These are phyloP conservation scores for Melampsora abietis-canadensis DNA, from an alignment of 1,284 basidiomycete species.

Conservation along the genomic window DNA sequence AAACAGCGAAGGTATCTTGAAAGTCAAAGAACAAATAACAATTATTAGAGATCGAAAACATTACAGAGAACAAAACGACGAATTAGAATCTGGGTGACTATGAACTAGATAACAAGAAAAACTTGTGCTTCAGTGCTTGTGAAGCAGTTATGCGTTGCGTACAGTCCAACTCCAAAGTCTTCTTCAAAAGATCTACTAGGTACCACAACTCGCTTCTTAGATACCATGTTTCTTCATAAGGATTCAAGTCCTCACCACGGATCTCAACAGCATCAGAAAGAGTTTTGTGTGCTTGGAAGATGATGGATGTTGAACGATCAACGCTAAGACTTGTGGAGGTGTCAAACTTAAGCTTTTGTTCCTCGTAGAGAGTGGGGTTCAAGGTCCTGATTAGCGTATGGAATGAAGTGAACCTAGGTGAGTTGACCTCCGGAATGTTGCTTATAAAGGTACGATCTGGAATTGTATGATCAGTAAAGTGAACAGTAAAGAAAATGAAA, in stretches of 20 bases:
- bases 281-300: slow-evolving; percentile 44
- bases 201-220: slow-evolving; percentile 61
- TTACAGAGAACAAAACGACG: not conserved
- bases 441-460: slow-evolving; percentile 78
- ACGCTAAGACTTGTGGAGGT: slow-evolving; percentile 53
- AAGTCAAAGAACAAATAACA: too few species aligned
- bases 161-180: slow-evolving; percentile 69
- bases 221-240: slow-evolving; percentile 54
- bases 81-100: not conserved
- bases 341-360: slow-evolving; percentile 42
- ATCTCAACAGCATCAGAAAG: slow-evolving; percentile 30
- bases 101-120: slow-evolving; percentile 57
- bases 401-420: slow-evolving; percentile 65
- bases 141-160: slow-evolving; percentile 71
- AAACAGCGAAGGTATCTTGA: too few species aligned
- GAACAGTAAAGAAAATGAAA: not conserved
- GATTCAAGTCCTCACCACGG: slow-evolving; percentile 36
- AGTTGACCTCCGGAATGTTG: slow-evolving; percentile 72
- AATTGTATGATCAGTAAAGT: not conserved
- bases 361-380: slow-evolving; percentile 66
- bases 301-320: slow-evolving; percentile 26
- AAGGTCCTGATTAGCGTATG: slow-evolving; percentile 68
- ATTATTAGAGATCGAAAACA: not conserved
- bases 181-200: slow-evolving; percentile 70
- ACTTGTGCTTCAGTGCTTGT: slow-evolving; percentile 71